Evolutionary conservation across 805 yeast genomes (phyloP).

Genomic region (Kodamaea restingae): DNA sequence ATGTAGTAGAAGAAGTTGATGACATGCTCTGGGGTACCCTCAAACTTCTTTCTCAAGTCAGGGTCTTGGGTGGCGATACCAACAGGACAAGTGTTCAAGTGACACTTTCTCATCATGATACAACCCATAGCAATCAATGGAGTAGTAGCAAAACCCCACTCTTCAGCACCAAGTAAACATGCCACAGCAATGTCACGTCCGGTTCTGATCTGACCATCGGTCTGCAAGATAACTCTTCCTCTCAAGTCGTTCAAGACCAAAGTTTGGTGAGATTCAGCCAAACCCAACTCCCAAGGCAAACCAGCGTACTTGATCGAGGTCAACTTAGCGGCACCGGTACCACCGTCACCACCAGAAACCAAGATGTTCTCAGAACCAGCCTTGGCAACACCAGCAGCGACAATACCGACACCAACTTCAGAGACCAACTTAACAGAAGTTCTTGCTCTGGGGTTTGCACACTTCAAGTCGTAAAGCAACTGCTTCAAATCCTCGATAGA

Average conservation of each 20-base stretch:
- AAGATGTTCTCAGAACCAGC: slow-evolving; percentile 97
- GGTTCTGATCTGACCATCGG: slow-evolving; percentile 97
- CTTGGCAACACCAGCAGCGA: slow-evolving; percentile 98
- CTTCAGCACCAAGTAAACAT: slow-evolving; percentile 94
- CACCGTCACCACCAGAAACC: slow-evolving; percentile 98
- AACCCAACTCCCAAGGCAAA: slow-evolving; percentile 97
- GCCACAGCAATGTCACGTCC: slow-evolving; percentile 98
- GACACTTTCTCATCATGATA: slow-evolving; percentile 94
- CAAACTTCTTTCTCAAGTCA: slow-evolving; percentile 81
- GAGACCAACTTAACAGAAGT: slow-evolving; percentile 95
- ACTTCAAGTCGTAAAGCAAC: slow-evolving; percentile 91
- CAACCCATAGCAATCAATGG: slow-evolving; percentile 98
- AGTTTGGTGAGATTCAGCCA: slow-evolving; percentile 98
- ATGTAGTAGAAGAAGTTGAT: slow-evolving; percentile 95
- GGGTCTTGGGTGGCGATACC: slow-evolving; percentile 99
- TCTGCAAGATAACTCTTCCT: slow-evolving; percentile 92
- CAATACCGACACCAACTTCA: slow-evolving; percentile 98
- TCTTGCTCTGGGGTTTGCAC: slow-evolving; percentile 95
- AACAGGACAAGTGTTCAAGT: slow-evolving; percentile 91
- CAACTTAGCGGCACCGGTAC: slow-evolving; percentile 99
- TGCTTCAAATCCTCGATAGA: slow-evolving; percentile 97
- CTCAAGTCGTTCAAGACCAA: slow-evolving; percentile 91
- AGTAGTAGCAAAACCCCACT: slow-evolving; percentile 97
- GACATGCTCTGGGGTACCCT: slow-evolving; percentile 97
- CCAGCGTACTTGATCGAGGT: slow-evolving; percentile 97